phyloP scores from a whole-genome alignment of 2,329 filamentous ascomycete species.

The Stachybotrys echinatus region DNA sequence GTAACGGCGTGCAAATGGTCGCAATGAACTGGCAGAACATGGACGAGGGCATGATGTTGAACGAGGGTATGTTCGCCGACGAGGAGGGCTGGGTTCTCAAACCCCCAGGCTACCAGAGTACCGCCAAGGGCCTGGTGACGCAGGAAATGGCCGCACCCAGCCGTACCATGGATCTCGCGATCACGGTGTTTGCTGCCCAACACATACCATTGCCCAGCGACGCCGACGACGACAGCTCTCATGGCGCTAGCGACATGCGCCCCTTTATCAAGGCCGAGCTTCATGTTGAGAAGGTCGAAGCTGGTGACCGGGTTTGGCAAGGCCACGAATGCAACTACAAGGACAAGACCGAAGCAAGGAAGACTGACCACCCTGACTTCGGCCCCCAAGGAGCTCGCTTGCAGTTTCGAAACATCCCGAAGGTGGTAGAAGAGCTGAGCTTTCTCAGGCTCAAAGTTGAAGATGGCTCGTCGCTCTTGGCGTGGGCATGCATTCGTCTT shows the following conservation, averaged over 20 bases:
- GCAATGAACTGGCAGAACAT: conserved; percentile 97
- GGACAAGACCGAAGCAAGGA: conserved; percentile 47
- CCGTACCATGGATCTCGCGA: conserved; percentile 58
- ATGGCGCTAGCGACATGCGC: conserved; percentile 39
- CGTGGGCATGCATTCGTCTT: conserved; percentile 56
- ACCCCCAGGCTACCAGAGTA: conserved; percentile 64
- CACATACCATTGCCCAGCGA: conserved; percentile 43
- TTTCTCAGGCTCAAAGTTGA: conserved; percentile 64
- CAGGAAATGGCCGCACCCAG: conserved; percentile 42
- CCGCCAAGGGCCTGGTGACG: conserved; percentile 29
- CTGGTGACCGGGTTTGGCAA: conserved; percentile 19
- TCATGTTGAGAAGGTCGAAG: conserved; percentile 63
- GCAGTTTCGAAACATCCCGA: conserved; percentile 51
- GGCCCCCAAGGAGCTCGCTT: conserved; percentile 45
- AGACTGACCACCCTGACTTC: conserved; percentile 61
- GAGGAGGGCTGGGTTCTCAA: conserved; percentile 83
- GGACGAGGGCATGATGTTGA: conserved; percentile 92
- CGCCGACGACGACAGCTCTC: conserved; percentile 22
- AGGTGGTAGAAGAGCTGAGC: conserved; percentile 63
- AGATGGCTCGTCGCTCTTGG: conserved; percentile 38
- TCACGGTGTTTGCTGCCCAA: conserved; percentile 74
- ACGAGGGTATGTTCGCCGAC: conserved; percentile 93
- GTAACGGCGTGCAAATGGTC: conserved; percentile 93
- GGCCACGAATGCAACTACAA: conserved; percentile 52
- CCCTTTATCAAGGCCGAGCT: conserved; percentile 76